phyloP scores from a whole-genome alignment of 352 stramenopile species.

The Phytophthora agathidicida region DNA sequence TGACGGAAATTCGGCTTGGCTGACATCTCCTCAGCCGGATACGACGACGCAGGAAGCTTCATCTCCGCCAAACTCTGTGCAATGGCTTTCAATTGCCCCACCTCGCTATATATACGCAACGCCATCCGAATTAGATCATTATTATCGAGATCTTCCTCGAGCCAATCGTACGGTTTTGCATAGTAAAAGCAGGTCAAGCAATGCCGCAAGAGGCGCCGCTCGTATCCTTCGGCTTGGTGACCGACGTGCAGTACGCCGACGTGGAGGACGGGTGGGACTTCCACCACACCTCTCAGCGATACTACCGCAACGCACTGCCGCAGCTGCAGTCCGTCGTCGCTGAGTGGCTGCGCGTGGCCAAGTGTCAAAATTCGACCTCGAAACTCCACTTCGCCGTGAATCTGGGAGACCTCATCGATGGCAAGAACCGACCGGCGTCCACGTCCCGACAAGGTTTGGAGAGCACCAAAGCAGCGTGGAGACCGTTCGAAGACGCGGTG shows the following conservation, averaged over 20 bases:
- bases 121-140: conserved; percentile 11
- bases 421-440: conserved; percentile 63
- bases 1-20: conserved; percentile 65
- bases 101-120: conserved; percentile 14
- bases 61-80: conserved; percentile 13
- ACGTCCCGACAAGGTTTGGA: conserved; percentile 56
- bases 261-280: conserved; percentile 85
- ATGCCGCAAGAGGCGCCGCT: conserved; percentile 29
- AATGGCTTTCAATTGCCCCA: background rate
- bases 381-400: conserved; percentile 73
- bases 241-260: conserved; percentile 87
- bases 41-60: conserved; percentile 19
- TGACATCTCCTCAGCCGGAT: conserved; percentile 21
- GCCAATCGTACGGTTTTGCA: conserved; percentile 1
- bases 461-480: conserved; percentile 44
- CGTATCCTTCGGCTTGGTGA: conserved; percentile 69
- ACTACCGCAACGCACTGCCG: conserved; percentile 71
- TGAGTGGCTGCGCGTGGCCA: conserved; percentile 57
- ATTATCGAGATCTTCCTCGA: background rate
- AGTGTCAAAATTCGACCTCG: conserved; percentile 11
- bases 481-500: conserved; percentile 46
- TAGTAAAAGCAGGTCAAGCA: conserved; percentile 18
- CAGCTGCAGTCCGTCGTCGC: conserved; percentile 49
- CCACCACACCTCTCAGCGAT: conserved; percentile 60
- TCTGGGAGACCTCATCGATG: conserved; percentile 83